phyloP scores from a whole-genome alignment of 2,329 filamentous ascomycete species.

The Penicillium janthinellum region DNA sequence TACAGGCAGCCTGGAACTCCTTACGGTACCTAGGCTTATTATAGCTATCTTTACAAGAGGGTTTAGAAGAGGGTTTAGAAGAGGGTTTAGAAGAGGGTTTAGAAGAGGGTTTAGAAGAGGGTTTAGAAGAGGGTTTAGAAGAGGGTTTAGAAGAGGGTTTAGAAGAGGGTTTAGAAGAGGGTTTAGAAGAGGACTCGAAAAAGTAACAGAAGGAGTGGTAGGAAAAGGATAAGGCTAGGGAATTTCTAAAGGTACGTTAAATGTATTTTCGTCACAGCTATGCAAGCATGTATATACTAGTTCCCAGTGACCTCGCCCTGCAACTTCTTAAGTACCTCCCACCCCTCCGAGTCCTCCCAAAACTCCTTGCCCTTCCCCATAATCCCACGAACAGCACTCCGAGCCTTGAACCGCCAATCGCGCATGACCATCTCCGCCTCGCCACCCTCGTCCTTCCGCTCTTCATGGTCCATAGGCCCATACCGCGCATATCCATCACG shows the following conservation, averaged over 20 bases:
- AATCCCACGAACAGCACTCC: slow-evolving; percentile 80
- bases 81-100: too few relatives aligned
- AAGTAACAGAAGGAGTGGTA: too few relatives aligned
- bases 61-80: too few relatives aligned
- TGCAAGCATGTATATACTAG: slow-evolving; percentile 18
- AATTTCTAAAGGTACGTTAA: background rate
- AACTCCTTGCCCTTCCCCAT: slow-evolving; percentile 77
- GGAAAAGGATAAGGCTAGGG: too few relatives aligned
- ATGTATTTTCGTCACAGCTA: slow-evolving; percentile 7
- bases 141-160: too few relatives aligned
- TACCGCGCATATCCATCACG: slow-evolving; percentile 77
- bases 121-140: too few relatives aligned
- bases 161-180: too few relatives aligned
- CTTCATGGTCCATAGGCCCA: slow-evolving; percentile 61
- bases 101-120: too few relatives aligned
- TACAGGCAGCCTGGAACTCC: too few relatives aligned
- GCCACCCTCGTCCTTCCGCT: slow-evolving; percentile 51
- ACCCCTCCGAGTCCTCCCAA: slow-evolving; percentile 71
- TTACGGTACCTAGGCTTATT: too few relatives aligned
- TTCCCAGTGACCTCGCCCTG: slow-evolving; percentile 40
- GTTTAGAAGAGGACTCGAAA: too few relatives aligned
- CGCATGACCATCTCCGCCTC: slow-evolving; percentile 66
- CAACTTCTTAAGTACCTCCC: slow-evolving; percentile 42
- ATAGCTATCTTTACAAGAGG: too few relatives aligned
- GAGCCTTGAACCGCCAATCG: slow-evolving; percentile 86